Evolutionary conservation across 2,329 filamentous ascomycete species (phyloP), one percentile per base, ranked within the genome.

Genomic region (Rhytidhysteron rufulum): DNA sequence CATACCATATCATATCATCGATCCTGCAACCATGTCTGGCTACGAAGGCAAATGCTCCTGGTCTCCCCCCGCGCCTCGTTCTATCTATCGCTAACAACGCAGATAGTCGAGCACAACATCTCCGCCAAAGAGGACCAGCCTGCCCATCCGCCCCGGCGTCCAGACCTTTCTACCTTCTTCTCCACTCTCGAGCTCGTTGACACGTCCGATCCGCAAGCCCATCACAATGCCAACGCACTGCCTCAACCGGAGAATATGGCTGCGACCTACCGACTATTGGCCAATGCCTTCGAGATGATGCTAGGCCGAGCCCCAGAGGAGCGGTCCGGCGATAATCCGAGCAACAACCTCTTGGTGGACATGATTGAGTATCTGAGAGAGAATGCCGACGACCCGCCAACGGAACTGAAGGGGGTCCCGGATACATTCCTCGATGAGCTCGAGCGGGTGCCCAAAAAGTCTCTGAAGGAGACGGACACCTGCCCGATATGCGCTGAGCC

Each of bases 91-190:
- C 44, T 48, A 43, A 54, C 44, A 18, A 16, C 15, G n/a, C 18
- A 41, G 37, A 33, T 53, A 75, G 72, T 73, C 36, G 72, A 75
- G 54, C 72, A 75, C 59, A 69, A 67, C 57, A 70, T 74, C 50
- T 52, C 65, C 37, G 49, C 60, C 35, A 57, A 66, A 29, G 53
- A 66, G 17, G 43, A 57, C 42, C 61, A 57, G 41, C 49, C 60
- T 39, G 55, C 57, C 46, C 64, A 65, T 15, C 62, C 63, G 24
- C 65, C 66, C 39, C 78, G 78, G 47, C 75, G 79, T 37, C 80
- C 80, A 20, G 80, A 84, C 58, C 73, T 83, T 30, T 79, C 75
- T 30, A 80, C 79, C 52, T 83, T 84, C 70, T 82, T 82, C 67
- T 72, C 74, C 42, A 75, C 77, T 32, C 75, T 83, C 44, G 76